These are phyloP conservation scores for Naganishia kalamii DNA, from an alignment of 768 basidiomycete species.

Conservation along the genomic window DNA sequence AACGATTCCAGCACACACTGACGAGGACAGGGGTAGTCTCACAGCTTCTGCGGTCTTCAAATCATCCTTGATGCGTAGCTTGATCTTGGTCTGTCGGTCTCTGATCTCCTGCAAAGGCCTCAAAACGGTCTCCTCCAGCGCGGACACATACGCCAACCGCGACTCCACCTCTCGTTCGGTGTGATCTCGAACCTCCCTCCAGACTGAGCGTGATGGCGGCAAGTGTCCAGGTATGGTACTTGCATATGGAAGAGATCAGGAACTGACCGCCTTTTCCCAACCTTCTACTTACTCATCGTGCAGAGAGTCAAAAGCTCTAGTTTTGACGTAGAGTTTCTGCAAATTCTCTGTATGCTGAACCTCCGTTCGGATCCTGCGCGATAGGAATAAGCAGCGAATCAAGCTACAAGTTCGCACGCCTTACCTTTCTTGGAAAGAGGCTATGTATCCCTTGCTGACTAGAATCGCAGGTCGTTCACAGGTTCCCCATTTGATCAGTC, in stretches of 20 bases:
- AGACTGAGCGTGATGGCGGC: slow-evolving; percentile 58
- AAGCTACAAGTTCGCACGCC: slow-evolving; percentile 14
- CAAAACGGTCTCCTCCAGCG: slow-evolving; percentile 67
- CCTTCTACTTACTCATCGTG: slow-evolving; percentile 54
- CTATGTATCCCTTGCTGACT: slow-evolving; percentile 66
- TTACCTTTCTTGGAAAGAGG: slow-evolving; percentile 80
- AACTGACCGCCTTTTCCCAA: not conserved
- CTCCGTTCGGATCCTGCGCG: slow-evolving; percentile 58
- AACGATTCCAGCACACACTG: not conserved
- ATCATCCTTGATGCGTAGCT: slow-evolving; percentile 85
- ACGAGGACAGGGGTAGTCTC: not conserved
- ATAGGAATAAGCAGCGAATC: not conserved
- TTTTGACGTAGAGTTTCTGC: slow-evolving; percentile 63
- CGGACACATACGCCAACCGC: slow-evolving; percentile 68
- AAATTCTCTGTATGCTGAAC: slow-evolving; percentile 75
- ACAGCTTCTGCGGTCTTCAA: slow-evolving; percentile 63
- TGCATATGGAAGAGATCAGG: not conserved
- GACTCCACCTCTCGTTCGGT: slow-evolving; percentile 79
- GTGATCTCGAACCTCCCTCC: slow-evolving; percentile 79
- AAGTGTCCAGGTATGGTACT: slow-evolving; percentile 55
- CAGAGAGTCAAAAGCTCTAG: slow-evolving; percentile 63
- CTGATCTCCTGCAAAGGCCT: slow-evolving; percentile 62
- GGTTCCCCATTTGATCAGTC: not conserved
- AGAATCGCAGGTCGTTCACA: slow-evolving; percentile 56
- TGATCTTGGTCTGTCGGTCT: slow-evolving; percentile 86